Base-by-base conservation (phyloP, 352 stramenopile genomes). In the Phytophthora macrochlamydospora region DNA sequence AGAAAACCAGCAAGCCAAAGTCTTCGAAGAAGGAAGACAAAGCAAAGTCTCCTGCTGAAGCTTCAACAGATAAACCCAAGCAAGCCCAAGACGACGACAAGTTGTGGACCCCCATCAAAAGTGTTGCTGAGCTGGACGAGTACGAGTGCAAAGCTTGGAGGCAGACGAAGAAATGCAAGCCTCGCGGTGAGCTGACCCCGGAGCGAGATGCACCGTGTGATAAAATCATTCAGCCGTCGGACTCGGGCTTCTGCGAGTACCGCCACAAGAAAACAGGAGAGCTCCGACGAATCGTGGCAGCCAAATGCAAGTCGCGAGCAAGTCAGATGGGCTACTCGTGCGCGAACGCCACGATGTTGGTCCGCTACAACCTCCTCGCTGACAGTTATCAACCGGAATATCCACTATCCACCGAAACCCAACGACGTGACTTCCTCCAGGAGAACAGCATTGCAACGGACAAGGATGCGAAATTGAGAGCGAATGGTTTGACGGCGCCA, bases 231-330 rank as follows among this genome's bases (percentile, higher is more conserved):
- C 48, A 56, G 4, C 56, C 69, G 38, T 56, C 63, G 13, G 71
- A 83, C 40, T 75, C 75, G 1, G 79, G 82, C 6, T 91, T 75
- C 55, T 91, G 82, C 42, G 79, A 88, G 48, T 74, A 84, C 30
- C 74, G 63, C 11, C 76, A 86, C 55, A 67, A 62, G 13, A 62
- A 68, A 31, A 84, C 69, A 0, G 71, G 68, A 32, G 66, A 60
- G 30, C 50, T 75, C 11, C 59, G 63, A 9, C 62, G 67, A 29
- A 65, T 92, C 18, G 71, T 92, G 32, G 55, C 56, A 11, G 78
- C 75, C 33, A 72, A 80, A 55, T 92, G 81, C 56, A 73, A 87
- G 51, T 90, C 81, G 54, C 65, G 79, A 0, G 73, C 69, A 2
- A 71, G 65, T 37, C 59, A 78, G 24, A 71, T 83, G 59, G 40